phyloP scores from a whole-genome alignment of 148 eudicot species.

The Vaccinium darrowii region DNA sequence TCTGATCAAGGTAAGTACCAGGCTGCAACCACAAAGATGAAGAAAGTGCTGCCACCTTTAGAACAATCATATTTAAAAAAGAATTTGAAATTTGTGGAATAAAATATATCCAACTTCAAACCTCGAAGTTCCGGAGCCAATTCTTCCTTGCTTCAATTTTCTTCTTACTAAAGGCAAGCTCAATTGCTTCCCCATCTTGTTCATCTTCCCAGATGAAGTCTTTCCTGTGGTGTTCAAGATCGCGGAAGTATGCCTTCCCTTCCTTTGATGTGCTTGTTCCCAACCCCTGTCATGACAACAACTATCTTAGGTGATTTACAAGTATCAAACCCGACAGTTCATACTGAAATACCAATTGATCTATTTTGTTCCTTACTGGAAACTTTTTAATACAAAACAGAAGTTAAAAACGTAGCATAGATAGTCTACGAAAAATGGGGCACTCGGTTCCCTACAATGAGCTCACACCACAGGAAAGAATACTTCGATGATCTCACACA shows the following conservation, averaged over 20 bases:
- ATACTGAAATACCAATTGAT: neutral
- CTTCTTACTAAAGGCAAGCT: slow-evolving; percentile 96
- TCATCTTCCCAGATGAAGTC: slow-evolving; percentile 76
- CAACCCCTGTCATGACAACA: slow-evolving; percentile 62
- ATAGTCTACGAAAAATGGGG: neutral
- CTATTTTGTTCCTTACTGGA: neutral
- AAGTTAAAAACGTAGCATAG: neutral
- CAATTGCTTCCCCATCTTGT: slow-evolving; percentile 83
- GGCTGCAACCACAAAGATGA: slow-evolving; percentile 34
- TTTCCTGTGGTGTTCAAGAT: slow-evolving; percentile 67
- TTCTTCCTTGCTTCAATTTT: slow-evolving; percentile 94
- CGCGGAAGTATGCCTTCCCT: slow-evolving; percentile 76
- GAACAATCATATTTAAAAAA: neutral
- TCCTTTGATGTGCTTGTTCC: slow-evolving; percentile 81
- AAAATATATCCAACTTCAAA: slow-evolving; percentile 13
- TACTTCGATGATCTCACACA: slow-evolving; percentile 14
- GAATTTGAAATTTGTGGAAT: neutral
- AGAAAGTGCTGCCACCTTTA: neutral
- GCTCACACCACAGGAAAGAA: slow-evolving; percentile 6
- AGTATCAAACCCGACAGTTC: neutral
- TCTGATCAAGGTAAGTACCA: slow-evolving; percentile 71
- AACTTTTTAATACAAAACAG: neutral
- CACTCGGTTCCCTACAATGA: neutral
- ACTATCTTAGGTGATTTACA: neutral
- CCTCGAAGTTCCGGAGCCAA: slow-evolving; percentile 91